Base-by-base conservation (phyloP, 441 rosid species). In the Croton setiger region DNA sequence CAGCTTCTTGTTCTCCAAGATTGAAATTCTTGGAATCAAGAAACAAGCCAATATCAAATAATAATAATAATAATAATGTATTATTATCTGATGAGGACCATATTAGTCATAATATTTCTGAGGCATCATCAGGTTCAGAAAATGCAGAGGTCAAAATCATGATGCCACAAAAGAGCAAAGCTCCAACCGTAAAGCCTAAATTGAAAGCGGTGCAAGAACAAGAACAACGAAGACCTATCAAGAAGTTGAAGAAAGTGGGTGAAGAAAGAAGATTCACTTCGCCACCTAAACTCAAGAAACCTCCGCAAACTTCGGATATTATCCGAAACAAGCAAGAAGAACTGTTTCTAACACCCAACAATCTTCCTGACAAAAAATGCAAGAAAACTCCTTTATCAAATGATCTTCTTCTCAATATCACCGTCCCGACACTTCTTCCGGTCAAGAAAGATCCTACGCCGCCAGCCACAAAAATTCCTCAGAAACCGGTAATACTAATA, bases 371-470 rank as follows among this genome's bases (percentile, higher is more conserved):
- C 67, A 86, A 80, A 75, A 85, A 76, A 64, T 63, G 73, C 74
- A 84, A 78, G 81, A 85, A 84, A 70, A 76, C 71, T n/a, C 83
- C 79, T 18, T 66, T 86, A 4, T 79, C 84, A 53, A 79, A 66
- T n/a, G 69, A 82, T 18, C 81, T 85, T 35, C 81, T 85, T 35
- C 69, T 77, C 60, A 82, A 63, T 76, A 79, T 77, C 78, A 75
- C 81, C 52, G 85, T 79, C 79, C 84, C 91, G 4, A 74, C 72
- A 60, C 83, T 84, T 54, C 86, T 86, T 66, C 87, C 91, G 0
- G 80, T 85, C 69, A 93, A 87, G 83, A 93, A 78, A 79, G 84
- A 81, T 61, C 87, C 85, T 31, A 71, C 78, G 72, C 80, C 86
- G 41, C 84, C 82, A 5, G 75, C 80, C 35, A 79, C 83, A 3